These are phyloP conservation scores for Stipa capillata DNA, from an alignment of 176 grass and related monocot species.

Conservation along the genomic window DNA sequence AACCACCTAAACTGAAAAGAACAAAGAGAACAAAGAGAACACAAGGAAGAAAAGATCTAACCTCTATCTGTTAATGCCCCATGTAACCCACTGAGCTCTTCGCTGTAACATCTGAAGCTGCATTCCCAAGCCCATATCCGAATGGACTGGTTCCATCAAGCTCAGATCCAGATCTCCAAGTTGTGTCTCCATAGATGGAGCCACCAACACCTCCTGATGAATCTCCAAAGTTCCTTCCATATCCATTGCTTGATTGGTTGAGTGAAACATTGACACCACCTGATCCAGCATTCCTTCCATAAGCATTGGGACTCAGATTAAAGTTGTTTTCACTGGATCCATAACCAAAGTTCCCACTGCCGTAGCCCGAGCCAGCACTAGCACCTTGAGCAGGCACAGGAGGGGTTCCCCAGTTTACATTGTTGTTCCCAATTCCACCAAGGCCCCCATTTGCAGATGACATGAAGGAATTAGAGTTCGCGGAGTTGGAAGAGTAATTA, in stretches of 20 bases:
- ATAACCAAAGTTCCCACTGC: constrained; percentile 56
- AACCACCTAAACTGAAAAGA: not conserved
- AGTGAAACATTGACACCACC: constrained; percentile 41
- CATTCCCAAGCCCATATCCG: constrained; percentile 65
- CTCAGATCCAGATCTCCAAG: constrained; percentile 63
- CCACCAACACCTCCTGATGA: constrained; percentile 39
- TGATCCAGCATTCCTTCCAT: constrained; percentile 59
- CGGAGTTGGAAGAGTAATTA: constrained; percentile 54
- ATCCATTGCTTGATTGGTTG: constrained; percentile 58
- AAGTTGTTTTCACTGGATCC: constrained; percentile 51
- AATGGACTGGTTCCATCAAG: constrained; percentile 64
- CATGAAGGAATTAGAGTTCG: constrained; percentile 59
- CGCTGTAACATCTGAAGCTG: constrained; percentile 49
- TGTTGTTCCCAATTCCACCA: constrained; percentile 61
- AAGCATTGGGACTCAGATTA: constrained; percentile 40
- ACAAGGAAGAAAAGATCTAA: constrained; percentile 30
- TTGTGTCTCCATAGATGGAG: constrained; percentile 70
- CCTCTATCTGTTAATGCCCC: constrained; percentile 70
- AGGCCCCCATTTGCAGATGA: constrained; percentile 61
- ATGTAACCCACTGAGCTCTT: constrained; percentile 56
- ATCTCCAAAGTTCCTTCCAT: constrained; percentile 66
- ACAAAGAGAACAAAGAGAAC: constrained; percentile 19
- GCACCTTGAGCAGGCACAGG: constrained; percentile 51
- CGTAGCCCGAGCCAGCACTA: constrained; percentile 35
- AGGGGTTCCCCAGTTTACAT: constrained; percentile 76